Base-by-base conservation (phyloP, 1,284 basidiomycete species). In the Ceratobasidium sp. region DNA sequence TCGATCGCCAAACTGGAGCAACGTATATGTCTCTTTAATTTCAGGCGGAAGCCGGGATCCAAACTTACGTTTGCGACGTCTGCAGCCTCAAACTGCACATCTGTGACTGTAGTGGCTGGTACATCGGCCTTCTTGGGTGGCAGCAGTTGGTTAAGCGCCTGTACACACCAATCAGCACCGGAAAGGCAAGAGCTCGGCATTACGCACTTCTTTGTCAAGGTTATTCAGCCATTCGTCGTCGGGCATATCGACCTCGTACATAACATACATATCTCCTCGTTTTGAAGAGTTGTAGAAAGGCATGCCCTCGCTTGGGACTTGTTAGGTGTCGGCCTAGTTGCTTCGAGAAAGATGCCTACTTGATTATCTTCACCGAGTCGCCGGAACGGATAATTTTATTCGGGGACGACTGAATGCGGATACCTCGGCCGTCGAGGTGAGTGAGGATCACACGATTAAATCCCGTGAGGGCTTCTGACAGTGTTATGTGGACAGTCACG, bases 381-480 rank as follows among this genome's bases (percentile, higher is more conserved):
- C 58, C 48, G 4, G 34, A 62, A 29, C 58, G 41, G 24, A 73
- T 39, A 11, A 63, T 31, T 29, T 59, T 61, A 56, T 73, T 51
- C 37, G 16, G 31, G 11, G 14, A 6, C 2, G 66, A 69, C 0
- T 87, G 83, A 16, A 96, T 88, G 59, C 89, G 89, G 69, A 98
- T 86, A 6, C 95, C 94, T 16, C 94, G 89, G 1, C 95, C 95
- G 80, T 98, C 95, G 31, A 98, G 86, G 81, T 98, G 95, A 14
- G 90, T 92, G 74, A 98, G 83, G 22, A 96, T 83, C 76, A 97
- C 90, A 24, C 95, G 89, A 69, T 90, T 92, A 83, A 98, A 95
- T 19, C 95, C 95, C 59, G 96, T 87, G 11, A 98, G 86, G 1
- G 95, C 92, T 82, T 98, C 96, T 6, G 95, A 96, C n/a, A 98